Evolutionary conservation across 306 rosid genomes (phyloP), one percentile per base, ranked within the genome.

Genomic region (Crotalaria pallida): DNA sequence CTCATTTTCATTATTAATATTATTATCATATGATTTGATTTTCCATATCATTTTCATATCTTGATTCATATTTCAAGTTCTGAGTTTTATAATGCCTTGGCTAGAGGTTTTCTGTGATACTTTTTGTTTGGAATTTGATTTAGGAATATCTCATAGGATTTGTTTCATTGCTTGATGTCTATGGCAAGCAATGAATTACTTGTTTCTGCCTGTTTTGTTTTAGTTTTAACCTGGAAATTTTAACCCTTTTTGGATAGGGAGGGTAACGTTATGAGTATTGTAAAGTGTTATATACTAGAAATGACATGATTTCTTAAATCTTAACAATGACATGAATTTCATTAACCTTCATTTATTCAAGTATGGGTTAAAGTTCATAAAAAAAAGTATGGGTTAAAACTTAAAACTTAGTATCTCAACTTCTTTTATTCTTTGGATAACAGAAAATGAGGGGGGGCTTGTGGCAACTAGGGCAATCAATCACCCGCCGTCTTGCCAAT

Each of bases 391-490:
- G 36, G 1, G 21, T 67, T 50, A 11, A 22, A 5, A 64, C 40
- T n/a, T 8, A 64, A 11, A 41, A 43, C 22, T 59, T 31, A 45
- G 0, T 6, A 31, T 59, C 18, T 43, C 51, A 34, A n/a, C 26
- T 58, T 51, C 36, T 40, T 27, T 43, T 43, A 10, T 71, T 67
- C 26, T 47, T 27, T 29, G 64, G 67, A 70, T 38, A 72, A 33
- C 33, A 63, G 77, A 85, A 80, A 77, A 84, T 88, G 95, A 88
- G 88, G 77, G 89, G 82, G 19, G 77, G 85, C 48, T 67, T 86
- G 56, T 88, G 95, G 95, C 89, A 84, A 69, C 87, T 89, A 48
- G 91, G 97, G 68, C 91, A 86, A 80, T 83, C 96, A 62, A 83
- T 91, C 49, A 85, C 89, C 60, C 89, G 91, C 45, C 88, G 92